Evolutionary conservation across 352 stramenopile species (phyloP).

Genomic region (Chrysophaeum taylorii): DNA sequence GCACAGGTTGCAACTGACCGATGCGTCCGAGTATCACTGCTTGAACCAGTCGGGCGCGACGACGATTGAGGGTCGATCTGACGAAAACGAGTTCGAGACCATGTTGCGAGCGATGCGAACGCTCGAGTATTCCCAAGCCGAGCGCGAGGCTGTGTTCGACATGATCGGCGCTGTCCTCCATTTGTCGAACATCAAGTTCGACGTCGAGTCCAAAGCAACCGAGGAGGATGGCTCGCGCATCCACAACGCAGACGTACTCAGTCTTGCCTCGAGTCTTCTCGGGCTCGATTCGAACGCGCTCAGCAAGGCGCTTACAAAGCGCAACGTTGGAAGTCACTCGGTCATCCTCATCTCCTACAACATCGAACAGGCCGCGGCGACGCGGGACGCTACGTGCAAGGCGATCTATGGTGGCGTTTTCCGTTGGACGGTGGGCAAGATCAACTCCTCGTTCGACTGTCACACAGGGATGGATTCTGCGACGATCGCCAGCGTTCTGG

Average conservation of each 20-base stretch:
- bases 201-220: conserved; percentile 28
- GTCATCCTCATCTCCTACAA: conserved; percentile 44
- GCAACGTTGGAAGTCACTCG: conserved; percentile 21
- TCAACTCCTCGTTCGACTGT: conserved; percentile 66
- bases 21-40: conserved; percentile 75
- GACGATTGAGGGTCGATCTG: conserved; percentile 76
- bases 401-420: conserved; percentile 83
- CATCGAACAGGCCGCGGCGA: conserved; percentile 71
- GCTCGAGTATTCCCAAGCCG: conserved; percentile 68
- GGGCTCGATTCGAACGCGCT: conserved; percentile 58
- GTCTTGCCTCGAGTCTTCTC: conserved; percentile 50
- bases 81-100: conserved; percentile 80
- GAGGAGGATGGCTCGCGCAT: conserved; percentile 45
- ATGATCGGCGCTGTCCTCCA: conserved; percentile 92
- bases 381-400: conserved; percentile 84
- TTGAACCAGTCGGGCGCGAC: conserved; percentile 84
- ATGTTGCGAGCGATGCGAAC: conserved; percentile 78
- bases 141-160: conserved; percentile 81
- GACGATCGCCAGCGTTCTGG: conserved; percentile 78
- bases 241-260: conserved; percentile 43
- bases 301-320: conserved; percentile 46
- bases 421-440: conserved; percentile 78
- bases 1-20: conserved; percentile 66
- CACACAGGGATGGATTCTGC: conserved; percentile 40
- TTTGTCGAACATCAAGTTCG: conserved; percentile 90